Base-by-base conservation (phyloP, 176 grass and related monocot genomes). In the Avena atlantica region DNA sequence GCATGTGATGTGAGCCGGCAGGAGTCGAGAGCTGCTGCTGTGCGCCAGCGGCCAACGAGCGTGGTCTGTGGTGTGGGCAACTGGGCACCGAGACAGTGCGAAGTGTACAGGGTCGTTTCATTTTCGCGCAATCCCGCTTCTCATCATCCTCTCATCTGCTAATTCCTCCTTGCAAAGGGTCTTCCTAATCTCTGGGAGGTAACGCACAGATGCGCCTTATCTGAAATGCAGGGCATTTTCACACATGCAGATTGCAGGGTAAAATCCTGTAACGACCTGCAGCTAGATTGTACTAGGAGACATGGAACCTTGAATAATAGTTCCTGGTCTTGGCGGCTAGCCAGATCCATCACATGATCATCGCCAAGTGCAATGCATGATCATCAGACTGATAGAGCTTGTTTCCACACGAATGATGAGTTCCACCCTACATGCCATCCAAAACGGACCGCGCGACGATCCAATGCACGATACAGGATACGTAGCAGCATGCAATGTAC, bases 1-100 rank as follows among this genome's bases (percentile, higher is more conserved):
- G 77, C 78, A 63, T 80, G n/a, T 17, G 37, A 63, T 80, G n/a
- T 17, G 37, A 80, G 24, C 73, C 72, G 47, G 47, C 47, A 71
- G 69, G 13, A 67, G 19, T 17, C 15, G 29, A 68, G 65, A 4
- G 65, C 13, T 68, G 31, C 31, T 16, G 8, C 31, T 19, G 0
- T 29, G 47, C 44, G 72, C 72, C 47, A 25, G 72, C 49, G 49
- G 49, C 48, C 74, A 53, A 70, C 67, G 40, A 42, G n/a, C 1
- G 27, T 27, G 27, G 27, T 1, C 1, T 4, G 68, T 9, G 19
- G 34, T 5, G 4, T 36, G 68, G 36, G n/a, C 15, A 68, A n/a
- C 17, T 20, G 70, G 44, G 70, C 71, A 75, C 72, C 45, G 48
- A 17, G 72, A 75, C 21, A 17, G 6, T 27, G 72, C 47, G 13